phyloP scores from a whole-genome alignment of 2,329 filamentous ascomycete species.

The Teratosphaeria gauchensis region DNA sequence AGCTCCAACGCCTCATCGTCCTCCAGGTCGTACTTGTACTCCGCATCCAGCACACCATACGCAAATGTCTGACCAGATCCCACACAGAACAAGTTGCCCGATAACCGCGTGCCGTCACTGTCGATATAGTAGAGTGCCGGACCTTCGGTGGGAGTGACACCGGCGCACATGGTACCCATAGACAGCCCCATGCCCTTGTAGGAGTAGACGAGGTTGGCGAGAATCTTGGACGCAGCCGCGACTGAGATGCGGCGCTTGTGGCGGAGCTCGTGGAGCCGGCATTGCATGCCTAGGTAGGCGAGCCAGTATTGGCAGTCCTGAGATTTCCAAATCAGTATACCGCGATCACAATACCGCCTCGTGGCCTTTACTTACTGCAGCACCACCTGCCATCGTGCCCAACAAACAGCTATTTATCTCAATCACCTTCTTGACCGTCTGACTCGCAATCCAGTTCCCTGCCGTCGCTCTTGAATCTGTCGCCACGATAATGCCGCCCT shows the following conservation, averaged over 20 bases:
- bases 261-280: slow-evolving; percentile 94
- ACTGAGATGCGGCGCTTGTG: slow-evolving; percentile 99
- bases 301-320: slow-evolving; percentile 99
- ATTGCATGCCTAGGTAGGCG: slow-evolving; percentile 97
- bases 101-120: slow-evolving; percentile 83
- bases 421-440: slow-evolving; percentile 99
- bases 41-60: slow-evolving; percentile 92
- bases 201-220: slow-evolving; percentile 93
- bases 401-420: slow-evolving; percentile 92
- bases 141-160: slow-evolving; percentile 89
- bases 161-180: slow-evolving; percentile 99
- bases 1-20: slow-evolving; percentile 85
- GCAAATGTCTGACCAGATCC: slow-evolving; percentile 97
- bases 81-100: slow-evolving; percentile 96
- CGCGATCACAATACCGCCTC: neutral
- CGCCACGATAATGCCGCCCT: slow-evolving; percentile 95
- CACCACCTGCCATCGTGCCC: slow-evolving; percentile 96
- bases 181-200: slow-evolving; percentile 99
- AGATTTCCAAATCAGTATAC: slow-evolving; percentile 7
- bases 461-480: slow-evolving; percentile 96
- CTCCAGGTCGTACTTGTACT: slow-evolving; percentile 82
- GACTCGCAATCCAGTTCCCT: slow-evolving; percentile 98
- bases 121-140: slow-evolving; percentile 99
- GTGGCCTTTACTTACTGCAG: slow-evolving; percentile 52
- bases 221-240: slow-evolving; percentile 93